Evolutionary conservation across 108 stramenopile genomes (phyloP).

Genomic region (Schizochytrium sp.): DNA sequence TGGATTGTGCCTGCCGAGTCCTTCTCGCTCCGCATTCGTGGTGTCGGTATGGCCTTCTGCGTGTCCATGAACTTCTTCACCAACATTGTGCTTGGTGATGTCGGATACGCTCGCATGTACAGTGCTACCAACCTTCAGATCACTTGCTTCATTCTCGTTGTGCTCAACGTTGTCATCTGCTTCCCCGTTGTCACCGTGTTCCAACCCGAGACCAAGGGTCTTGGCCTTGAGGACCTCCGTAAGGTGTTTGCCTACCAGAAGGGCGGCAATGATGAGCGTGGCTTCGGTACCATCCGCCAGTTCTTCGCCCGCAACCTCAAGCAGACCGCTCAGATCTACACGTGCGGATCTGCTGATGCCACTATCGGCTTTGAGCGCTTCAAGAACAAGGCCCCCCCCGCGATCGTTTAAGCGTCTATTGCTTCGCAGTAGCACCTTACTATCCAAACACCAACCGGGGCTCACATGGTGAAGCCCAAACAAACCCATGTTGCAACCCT

Average conservation of each 20-base stretch:
- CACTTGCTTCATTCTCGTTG: background rate
- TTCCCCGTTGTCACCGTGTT: background rate
- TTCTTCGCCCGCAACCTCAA: no score
- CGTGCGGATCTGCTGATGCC: no score
- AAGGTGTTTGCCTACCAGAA: background rate
- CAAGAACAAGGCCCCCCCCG: no score
- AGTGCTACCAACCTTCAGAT: background rate
- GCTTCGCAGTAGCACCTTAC: no score
- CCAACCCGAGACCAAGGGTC: slow-evolving; percentile 9
- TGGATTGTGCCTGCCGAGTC: background rate
- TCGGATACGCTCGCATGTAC: background rate
- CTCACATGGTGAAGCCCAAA: no score
- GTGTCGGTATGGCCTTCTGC: background rate
- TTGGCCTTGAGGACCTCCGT: slow-evolving; percentile 2
- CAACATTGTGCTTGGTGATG: slow-evolving; percentile 20
- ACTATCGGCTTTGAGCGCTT: no score
- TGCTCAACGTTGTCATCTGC: background rate
- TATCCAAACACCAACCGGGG: no score
- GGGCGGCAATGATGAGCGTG: no score
- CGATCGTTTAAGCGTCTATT: no score
- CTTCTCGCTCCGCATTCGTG: background rate
- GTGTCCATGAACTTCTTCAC: background rate
- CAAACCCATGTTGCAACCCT: no score
- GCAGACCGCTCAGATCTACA: no score
- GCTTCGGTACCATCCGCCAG: no score